These are phyloP conservation scores for Aspergillus tanneri DNA, from an alignment of 2,329 filamentous ascomycete genomes.

Conservation along the genomic window DNA sequence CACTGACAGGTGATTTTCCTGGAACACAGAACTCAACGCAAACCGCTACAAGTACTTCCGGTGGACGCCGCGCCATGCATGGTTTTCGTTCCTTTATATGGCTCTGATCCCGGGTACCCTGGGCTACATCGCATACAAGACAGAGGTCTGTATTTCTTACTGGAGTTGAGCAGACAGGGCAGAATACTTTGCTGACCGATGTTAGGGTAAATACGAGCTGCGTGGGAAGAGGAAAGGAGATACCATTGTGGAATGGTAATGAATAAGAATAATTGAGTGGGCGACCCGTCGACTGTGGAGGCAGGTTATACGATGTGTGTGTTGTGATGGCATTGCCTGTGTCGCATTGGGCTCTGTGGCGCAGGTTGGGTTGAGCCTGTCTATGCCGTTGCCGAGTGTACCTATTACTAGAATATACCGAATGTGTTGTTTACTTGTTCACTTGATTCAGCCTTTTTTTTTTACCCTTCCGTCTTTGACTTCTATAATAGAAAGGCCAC, in stretches of 20 bases:
- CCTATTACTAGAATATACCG: conserved; percentile 36
- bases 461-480: neutral
- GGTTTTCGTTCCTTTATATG: conserved; percentile 75
- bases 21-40: conserved; percentile 71
- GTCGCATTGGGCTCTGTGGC: neutral
- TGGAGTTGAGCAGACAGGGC: neutral
- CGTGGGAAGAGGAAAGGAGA: conserved; percentile 88
- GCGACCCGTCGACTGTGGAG: no score
- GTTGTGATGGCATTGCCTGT: no score
- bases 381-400: conserved; percentile 25
- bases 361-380: neutral
- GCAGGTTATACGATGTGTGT: no score
- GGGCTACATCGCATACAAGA: conserved; percentile 71
- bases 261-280: conserved; percentile 23
- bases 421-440: conserved; percentile 26
- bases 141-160: conserved; percentile 75
- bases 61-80: conserved; percentile 82
- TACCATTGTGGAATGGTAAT: conserved; percentile 72
- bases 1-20: conserved; percentile 5
- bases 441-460: neutral
- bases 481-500: no score
- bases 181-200: conserved; percentile 21
- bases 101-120: conserved; percentile 69
- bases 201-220: conserved; percentile 79
- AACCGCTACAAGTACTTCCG: conserved; percentile 94